phyloP scores from a whole-genome alignment of 2,329 filamentous ascomycete genomes.

The Blastomyces silverae region DNA sequence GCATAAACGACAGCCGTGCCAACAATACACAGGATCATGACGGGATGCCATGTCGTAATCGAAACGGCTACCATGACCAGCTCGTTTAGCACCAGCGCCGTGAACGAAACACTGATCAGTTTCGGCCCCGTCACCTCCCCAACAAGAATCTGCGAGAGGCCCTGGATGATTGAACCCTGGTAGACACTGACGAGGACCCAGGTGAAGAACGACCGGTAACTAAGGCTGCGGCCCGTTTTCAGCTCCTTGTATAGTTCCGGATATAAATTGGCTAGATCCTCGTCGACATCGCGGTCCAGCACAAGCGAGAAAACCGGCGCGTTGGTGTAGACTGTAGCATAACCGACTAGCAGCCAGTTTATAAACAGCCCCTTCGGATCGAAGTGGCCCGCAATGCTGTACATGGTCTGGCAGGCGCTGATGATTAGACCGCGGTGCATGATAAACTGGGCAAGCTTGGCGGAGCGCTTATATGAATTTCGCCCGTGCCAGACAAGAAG shows the following conservation, averaged over 20 bases:
- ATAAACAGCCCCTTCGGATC: conserved; percentile 92
- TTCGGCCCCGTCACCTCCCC: conserved; percentile 58
- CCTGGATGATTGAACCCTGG: conserved; percentile 91
- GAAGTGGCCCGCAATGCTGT: conserved; percentile 85
- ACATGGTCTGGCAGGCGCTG: conserved; percentile 93
- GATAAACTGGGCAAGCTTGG: conserved; percentile 95
- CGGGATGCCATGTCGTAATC: conserved; percentile 91
- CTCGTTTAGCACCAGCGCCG: conserved; percentile 86
- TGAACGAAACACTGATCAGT: conserved; percentile 90
- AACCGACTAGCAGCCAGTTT: conserved; percentile 95
- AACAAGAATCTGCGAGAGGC: conserved; percentile 81
- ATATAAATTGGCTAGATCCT: conserved; percentile 86
- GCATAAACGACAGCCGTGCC: conserved; percentile 78
- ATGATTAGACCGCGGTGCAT: conserved; percentile 97
- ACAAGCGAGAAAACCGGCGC: conserved; percentile 87
- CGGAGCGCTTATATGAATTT: conserved; percentile 92
- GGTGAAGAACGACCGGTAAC: conserved; percentile 90
- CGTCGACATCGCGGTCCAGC: conserved; percentile 90
- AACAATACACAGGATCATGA: conserved; percentile 79
- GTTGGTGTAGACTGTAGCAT: conserved; percentile 93
- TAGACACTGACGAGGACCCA: conserved; percentile 96
- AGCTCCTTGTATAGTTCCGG: conserved; percentile 97
- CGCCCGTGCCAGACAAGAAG: conserved; percentile 97
- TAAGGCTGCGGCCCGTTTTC: conserved; percentile 78
- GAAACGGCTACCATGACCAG: conserved; percentile 95